phyloP scores from a whole-genome alignment of 805 yeast species.

The Pichia scutulata region DNA sequence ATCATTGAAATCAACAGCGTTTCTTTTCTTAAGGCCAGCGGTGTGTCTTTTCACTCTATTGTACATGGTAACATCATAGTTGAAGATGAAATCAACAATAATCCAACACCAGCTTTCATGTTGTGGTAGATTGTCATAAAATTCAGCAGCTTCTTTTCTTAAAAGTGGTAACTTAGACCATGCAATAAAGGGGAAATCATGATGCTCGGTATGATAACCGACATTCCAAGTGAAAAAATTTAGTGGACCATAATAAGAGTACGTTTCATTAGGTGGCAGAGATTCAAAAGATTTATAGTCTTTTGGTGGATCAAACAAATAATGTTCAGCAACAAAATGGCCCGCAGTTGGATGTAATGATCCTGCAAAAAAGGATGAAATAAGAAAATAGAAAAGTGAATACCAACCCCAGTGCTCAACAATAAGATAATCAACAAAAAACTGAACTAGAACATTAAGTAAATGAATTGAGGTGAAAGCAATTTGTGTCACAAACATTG shows the following conservation, averaged over 20 bases:
- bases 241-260: slow-evolving; percentile 77
- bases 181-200: slow-evolving; percentile 89
- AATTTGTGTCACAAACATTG: slow-evolving; percentile 75
- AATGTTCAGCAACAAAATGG: slow-evolving; percentile 93
- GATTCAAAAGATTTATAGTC: slow-evolving; percentile 24
- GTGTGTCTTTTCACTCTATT: slow-evolving; percentile 68
- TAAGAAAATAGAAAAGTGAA: slow-evolving; percentile 55
- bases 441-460: slow-evolving; percentile 55
- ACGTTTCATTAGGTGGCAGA: slow-evolving; percentile 69
- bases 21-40: slow-evolving; percentile 28
- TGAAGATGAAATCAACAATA: slow-evolving; percentile 60
- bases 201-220: slow-evolving; percentile 92
- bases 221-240: slow-evolving; percentile 84
- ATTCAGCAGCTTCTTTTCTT: slow-evolving; percentile 64
- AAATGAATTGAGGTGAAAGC: slow-evolving; percentile 70
- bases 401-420: slow-evolving; percentile 57
- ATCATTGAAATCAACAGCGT: slow-evolving; percentile 27
- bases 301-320: slow-evolving; percentile 54
- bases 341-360: slow-evolving; percentile 93
- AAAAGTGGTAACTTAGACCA: slow-evolving; percentile 74
- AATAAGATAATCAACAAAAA: slow-evolving; percentile 49
- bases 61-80: slow-evolving; percentile 63
- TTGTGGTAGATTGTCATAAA: slow-evolving; percentile 70
- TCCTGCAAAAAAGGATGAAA: slow-evolving; percentile 82
- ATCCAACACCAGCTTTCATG: slow-evolving; percentile 77